phyloP scores from a whole-genome alignment of 352 stramenopile species.

The Lagenidium giganteum region DNA sequence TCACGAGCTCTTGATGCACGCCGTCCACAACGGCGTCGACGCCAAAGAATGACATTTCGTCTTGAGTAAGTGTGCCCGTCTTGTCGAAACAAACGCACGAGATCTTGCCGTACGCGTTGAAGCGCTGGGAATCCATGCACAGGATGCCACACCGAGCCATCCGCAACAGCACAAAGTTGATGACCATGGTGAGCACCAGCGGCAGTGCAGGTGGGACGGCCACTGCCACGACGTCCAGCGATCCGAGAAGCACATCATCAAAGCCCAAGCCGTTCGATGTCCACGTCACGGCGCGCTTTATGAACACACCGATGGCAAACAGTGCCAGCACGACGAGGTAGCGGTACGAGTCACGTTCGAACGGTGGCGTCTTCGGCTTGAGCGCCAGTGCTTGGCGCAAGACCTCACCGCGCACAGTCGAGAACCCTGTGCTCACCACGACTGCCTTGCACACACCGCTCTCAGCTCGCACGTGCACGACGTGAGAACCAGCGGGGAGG shows the following conservation, averaged over 20 bases:
- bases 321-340: slow-evolving; percentile 37
- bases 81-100: slow-evolving; percentile 65
- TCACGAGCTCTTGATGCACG: not conserved
- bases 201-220: slow-evolving; percentile 50
- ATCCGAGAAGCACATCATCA: slow-evolving; percentile 28
- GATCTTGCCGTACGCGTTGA: slow-evolving; percentile 47
- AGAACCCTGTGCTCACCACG: slow-evolving; percentile 60
- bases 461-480: slow-evolving; percentile 16
- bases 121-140: slow-evolving; percentile 62
- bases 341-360: slow-evolving; percentile 63
- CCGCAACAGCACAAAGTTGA: slow-evolving; percentile 49
- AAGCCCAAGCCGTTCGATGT: slow-evolving; percentile 21
- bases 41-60: slow-evolving; percentile 32
- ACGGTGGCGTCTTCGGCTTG: slow-evolving; percentile 40
- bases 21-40: slow-evolving; percentile 15
- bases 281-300: slow-evolving; percentile 39
- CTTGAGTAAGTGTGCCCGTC: slow-evolving; percentile 52
- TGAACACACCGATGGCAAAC: slow-evolving; percentile 45
- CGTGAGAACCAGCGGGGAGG: slow-evolving; percentile 26
- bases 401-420: slow-evolving; percentile 59
- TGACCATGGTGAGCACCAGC: slow-evolving; percentile 45
- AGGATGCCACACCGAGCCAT: slow-evolving; percentile 41
- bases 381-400: slow-evolving; percentile 67
- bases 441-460: slow-evolving; percentile 29
- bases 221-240: slow-evolving; percentile 58